Evolutionary conservation across 2,329 filamentous ascomycete genomes (phyloP), one percentile per base, ranked within the genome.

Genomic region (Aspergillus proliferans): DNA sequence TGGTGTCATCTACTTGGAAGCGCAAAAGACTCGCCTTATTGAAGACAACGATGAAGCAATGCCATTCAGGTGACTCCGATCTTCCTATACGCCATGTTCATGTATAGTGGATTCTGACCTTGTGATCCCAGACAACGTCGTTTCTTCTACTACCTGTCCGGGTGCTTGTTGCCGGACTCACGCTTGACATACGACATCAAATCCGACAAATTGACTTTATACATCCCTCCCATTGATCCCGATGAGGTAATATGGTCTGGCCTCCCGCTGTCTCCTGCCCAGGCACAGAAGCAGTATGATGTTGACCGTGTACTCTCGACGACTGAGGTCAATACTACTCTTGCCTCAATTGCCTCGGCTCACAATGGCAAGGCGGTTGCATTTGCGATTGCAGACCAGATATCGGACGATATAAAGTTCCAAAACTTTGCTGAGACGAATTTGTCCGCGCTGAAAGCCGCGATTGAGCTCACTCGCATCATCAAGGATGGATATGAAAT

Each of bases 181-280:
- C 84, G 85, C 65, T 80, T 89, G 52, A 80, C 85, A 49, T 95
- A 96, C 75, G 85, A 95, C 56, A 85, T 95, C 50, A 75, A 80
- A 42, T 78, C 81, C 43, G 79, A 83, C 56, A 82, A 83, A 59
- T 81, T 91, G 38, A 94, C 85, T 2, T 82, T 98, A 44, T 98
- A 91, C 73, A 92, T 98, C 60, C 92, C 93, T 2, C 87, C 90
- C 14, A 81, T 86, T 60, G 84, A 95, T 59, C 81, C 88, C n/a
- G 87, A 93, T 40, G 84, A 84, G 47, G 90, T 97, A 50, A 88
- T 97, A 64, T 98, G 92, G 92, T 87, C 86, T 24, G 93, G 93
- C 10, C 79, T 97, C 14, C 93, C 92, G 0, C 75, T 94, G 52
- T 87, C 84, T 33, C 72, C 79, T 30, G 79, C 86, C 39, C 86